Percentiles rank a stretch among this genome's conserved stretches.
Evolutionary conservation across 495 filamentous ascomycete genomes (phyloP).

Genomic region (Staphylotrichum longicolle): DNA sequence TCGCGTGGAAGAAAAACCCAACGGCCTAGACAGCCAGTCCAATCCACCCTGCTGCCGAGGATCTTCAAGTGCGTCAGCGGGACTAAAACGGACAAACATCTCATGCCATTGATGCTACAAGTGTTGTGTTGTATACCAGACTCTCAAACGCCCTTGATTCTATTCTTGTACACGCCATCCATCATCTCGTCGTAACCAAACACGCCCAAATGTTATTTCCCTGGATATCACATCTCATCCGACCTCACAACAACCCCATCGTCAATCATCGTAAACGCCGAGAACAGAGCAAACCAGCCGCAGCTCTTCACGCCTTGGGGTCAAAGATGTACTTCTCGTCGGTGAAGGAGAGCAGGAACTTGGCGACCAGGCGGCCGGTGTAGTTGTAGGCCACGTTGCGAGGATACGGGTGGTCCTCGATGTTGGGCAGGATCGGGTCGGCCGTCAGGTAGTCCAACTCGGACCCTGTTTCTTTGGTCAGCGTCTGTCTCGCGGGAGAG

Average conservation of each 20-base stretch:
- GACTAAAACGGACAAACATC: conserved; percentile 61
- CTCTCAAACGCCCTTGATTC: not conserved
- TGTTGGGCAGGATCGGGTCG: conserved; percentile 45
- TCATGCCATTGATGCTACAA: not conserved
- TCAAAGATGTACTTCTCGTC: conserved; percentile 41
- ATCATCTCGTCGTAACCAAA: not conserved
- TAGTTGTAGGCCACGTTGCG: conserved; percentile 47
- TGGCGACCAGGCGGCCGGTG: conserved; percentile 47
- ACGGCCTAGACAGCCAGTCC: conserved; percentile 62
- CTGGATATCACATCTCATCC: not conserved
- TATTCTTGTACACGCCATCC: no score
- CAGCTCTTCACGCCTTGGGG: conserved; percentile 5
- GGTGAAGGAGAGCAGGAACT: conserved; percentile 51
- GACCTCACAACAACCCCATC: not conserved
- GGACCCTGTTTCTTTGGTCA: conserved; percentile 36
- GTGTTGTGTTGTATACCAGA: not conserved
- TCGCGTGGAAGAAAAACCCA: conserved; percentile 56
- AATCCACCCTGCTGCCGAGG: conserved; percentile 57
- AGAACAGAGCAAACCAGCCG: not conserved
- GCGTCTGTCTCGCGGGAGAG: not conserved
- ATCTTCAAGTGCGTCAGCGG: conserved; percentile 49
- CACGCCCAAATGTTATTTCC: not conserved
- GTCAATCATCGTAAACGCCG: not conserved
- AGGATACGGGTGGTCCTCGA: conserved; percentile 44
- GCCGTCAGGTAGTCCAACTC: conserved; percentile 48